Base-by-base conservation (phyloP, 2,329 filamentous ascomycete species). In the Endoconidiophora laricicola region DNA sequence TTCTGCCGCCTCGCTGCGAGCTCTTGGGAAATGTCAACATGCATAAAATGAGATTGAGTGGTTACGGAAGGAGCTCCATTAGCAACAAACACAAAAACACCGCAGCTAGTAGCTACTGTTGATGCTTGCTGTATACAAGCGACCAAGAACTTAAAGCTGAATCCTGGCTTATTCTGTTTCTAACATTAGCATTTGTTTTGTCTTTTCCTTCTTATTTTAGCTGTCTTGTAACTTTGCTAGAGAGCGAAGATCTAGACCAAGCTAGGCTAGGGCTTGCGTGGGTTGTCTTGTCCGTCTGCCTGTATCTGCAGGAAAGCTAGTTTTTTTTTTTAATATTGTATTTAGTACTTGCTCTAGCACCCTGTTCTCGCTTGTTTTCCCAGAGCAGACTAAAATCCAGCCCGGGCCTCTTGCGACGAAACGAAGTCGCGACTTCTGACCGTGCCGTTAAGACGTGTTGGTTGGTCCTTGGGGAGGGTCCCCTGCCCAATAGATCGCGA, bases 361-460 rank as follows among this genome's bases (percentile, higher is more conserved):
- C 10, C 6, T n/a, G 18, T 38, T 39, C 14, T 47, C 45, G 20
- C 40, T 24, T 29, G 4, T 43, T 43, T 18, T 18, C n/a, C 22
- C 20, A 22, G 20, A 20, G 6, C 12, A 20, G 18, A 20, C 40
- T 20, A 20, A 6, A 22, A 3, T 7, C 20, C 46, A 36, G 18
- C 46, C 37, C 20, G 37, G 23, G 40, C 23, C 46, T 41, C 16
- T 20, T 29, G 23, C 24, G 36, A 33, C 24, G 22, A 42, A 45
- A 22, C 43, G n/a, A 16, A n/a, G 26, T 45, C 43, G 43, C 43
- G 24, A n/a, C 43, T 45, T 29, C 24, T 4, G 18, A 33, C 43
- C 43, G 43, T 45, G 24, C 43, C 43, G 43, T 29, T 14, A 24
- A 45, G 43, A 45, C 43, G 43, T 45, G 26, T 44, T 14, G n/a